phyloP scores from a whole-genome alignment of 805 yeast genomes.

The Naumovozyma dairenensis region DNA sequence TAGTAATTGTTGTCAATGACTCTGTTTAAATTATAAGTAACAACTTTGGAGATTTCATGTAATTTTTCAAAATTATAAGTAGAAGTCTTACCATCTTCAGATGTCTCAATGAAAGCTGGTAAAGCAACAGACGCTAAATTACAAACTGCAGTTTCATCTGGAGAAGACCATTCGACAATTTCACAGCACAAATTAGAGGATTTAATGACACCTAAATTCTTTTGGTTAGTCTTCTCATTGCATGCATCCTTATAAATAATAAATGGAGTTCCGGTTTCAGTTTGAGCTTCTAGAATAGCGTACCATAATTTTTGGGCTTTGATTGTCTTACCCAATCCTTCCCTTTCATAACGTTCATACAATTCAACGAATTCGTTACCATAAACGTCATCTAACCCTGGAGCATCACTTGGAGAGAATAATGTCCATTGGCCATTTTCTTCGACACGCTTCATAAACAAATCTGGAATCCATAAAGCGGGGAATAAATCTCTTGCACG shows the following conservation, averaged over 20 bases:
- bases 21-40: constrained; percentile 66
- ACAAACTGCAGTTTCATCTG: constrained; percentile 89
- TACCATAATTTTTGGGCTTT: constrained; percentile 87
- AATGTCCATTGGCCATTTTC: constrained; percentile 73
- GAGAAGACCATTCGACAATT: constrained; percentile 79
- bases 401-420: constrained; percentile 80
- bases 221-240: constrained; percentile 76
- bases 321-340: constrained; percentile 49
- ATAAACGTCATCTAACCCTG: constrained; percentile 69
- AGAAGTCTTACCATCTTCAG: constrained; percentile 33
- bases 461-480: constrained; percentile 89
- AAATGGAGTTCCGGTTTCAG: constrained; percentile 93
- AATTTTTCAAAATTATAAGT: constrained; percentile 61
- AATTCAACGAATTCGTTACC: constrained; percentile 72
- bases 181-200: constrained; percentile 92
- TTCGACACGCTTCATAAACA: constrained; percentile 86
- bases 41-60: constrained; percentile 66
- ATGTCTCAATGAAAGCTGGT: constrained; percentile 55
- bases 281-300: constrained; percentile 79
- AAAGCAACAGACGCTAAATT: constrained; percentile 84
- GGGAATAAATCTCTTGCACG: constrained; percentile 87
- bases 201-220: constrained; percentile 82
- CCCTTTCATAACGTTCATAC: constrained; percentile 60
- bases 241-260: constrained; percentile 88
- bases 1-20: constrained; percentile 76